Percentiles rank a stretch among this genome's conserved stretches.
These are phyloP conservation scores for Coprinellus micaceus DNA, from an alignment of 768 basidiomycete species.

Conservation along the genomic window DNA sequence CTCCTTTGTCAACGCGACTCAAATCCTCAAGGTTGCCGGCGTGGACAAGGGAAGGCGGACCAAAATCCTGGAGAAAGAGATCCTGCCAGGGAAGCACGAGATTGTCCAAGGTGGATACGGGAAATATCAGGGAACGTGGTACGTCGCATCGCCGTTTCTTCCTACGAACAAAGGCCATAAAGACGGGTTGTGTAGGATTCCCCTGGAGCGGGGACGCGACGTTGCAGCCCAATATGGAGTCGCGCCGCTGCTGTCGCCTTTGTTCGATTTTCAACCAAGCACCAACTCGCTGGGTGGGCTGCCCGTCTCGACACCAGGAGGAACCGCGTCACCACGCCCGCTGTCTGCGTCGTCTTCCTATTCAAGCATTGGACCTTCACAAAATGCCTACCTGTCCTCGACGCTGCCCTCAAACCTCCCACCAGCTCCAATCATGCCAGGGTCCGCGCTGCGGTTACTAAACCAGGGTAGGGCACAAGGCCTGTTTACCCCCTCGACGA, in stretches of 20 bases:
- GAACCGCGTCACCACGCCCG: conserved; percentile 55
- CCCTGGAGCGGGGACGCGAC: conserved; percentile 89
- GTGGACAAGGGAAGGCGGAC: conserved; percentile 95
- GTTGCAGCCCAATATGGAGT: conserved; percentile 92
- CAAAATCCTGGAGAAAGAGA: conserved; percentile 96
- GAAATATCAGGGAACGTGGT: conserved; percentile 99
- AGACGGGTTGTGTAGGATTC: conserved; percentile 63
- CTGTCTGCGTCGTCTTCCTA: conserved; percentile 68
- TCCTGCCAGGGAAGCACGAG: conserved; percentile 91
- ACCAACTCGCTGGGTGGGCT: conserved; percentile 67
- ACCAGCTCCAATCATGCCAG: conserved; percentile 84
- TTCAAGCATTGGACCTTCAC: conserved; percentile 46
- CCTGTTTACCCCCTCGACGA: conserved; percentile 81
- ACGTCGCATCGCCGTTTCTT: conserved; percentile 22
- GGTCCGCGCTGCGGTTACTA: conserved; percentile 76
- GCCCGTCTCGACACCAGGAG: conserved; percentile 48
- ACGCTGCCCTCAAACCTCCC: conserved; percentile 55
- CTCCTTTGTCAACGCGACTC: conserved; percentile 97
- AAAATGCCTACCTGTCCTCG: conserved; percentile 37
- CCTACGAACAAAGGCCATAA: conserved; percentile 5
- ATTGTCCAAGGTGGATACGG: conserved; percentile 99
- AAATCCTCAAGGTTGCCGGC: conserved; percentile 98
- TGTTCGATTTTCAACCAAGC: conserved; percentile 90
- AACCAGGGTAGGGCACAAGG: conserved; percentile 86
- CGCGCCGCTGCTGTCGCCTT: conserved; percentile 76